Evolutionary conservation across 1,139 yeast genomes (phyloP), one percentile per base, ranked within the genome.

Genomic region (Hansenula anomala): DNA sequence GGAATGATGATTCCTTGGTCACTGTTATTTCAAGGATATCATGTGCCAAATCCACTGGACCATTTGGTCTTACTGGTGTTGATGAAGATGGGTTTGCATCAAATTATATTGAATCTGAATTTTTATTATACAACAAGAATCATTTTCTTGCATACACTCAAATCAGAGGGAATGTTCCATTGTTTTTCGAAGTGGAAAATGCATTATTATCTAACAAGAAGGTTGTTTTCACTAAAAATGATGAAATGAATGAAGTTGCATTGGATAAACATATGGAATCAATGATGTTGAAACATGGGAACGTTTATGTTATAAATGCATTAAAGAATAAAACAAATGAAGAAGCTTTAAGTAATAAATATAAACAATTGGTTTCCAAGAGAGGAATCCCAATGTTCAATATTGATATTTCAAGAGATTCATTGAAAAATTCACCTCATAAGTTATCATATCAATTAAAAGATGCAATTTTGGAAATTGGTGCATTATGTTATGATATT

Each of bases 51-150:
- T 68, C 66, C 30, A 83, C 83, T 1, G 75, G 79, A 2, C 61
- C 81, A 2, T 78, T 81, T 51, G 88, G 87, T 0, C 74, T 78
- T 26, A 75, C 76, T 62, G 88, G 90, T 16, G 69, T 82, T 44
- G 88, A 81, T 55, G 89, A 82, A 42, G 78, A 78, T 36, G 92
- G 92, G 0, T 68, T 72, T 29, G 84, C 79, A 6, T 70, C 89
- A 1, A 80, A 80, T 50, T 79, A 69, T 52, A 74, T 76, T 18
- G 92, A 84, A 53, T 71, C 84, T 1, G 92, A 84, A 55, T 54
- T 81, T 7, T 69, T 83, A 4, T 63, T 81, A 14, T 76, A 76
- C 39, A 73, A 80, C 5, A 69, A 71, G 28, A 59, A 60, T 14
- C 72, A 68, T 45, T 70, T 79, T 42, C 70, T 78, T 43, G 71